Evolutionary conservation across 139 green algal genomes (phyloP), one percentile per base, ranked within the genome.

Genomic region (Volvox africanus): DNA sequence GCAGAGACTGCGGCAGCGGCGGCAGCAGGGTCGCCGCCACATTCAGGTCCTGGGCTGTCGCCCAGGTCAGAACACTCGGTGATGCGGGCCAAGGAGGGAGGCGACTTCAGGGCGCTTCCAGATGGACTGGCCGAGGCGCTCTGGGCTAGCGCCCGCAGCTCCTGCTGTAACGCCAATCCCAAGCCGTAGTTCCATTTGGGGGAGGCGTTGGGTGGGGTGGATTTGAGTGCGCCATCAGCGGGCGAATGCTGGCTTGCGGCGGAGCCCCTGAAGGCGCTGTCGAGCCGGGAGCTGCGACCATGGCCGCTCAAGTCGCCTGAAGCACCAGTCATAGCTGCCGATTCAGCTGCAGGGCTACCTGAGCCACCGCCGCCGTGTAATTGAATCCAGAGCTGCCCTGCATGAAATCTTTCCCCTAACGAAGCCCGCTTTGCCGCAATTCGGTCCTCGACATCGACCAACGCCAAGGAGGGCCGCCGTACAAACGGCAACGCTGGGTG

Each of bases 331-430:
- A 30, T 30, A 13, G 33, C 71, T 30, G 28, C 71, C 71, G 11
- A 5, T 80, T 6, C 71, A 80, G 71, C 71, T n/a, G 71, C 28
- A 16, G 71, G 28, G 65, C 65, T 73, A 32, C 76, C 33, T 22
- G 32, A 2, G 36, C 36, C 37, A 35, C 36, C 36, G 36, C 78
- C 37, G 78, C 17, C 28, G 78, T 21, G 78, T 18, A 35, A 19
- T 44, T 22, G 82, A 22, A 37, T 5, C 82, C 83, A 81, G 26
- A 80, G 6, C 18, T 69, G 44, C 13, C 83, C 83, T 1, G 36
- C 33, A n/a, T 89, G 83, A 21, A 80, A 44, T 16, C 55, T 88
- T 61, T 79, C 82, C 32, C 80, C 83, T 12, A 80, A 37, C 16
- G 67, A 68, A 17, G 83, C 83, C 2, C 62, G 5, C 28, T n/a